Conservation (phyloP, 768 basidiomycete species). For the Tephrocybe sp. region DNA sequence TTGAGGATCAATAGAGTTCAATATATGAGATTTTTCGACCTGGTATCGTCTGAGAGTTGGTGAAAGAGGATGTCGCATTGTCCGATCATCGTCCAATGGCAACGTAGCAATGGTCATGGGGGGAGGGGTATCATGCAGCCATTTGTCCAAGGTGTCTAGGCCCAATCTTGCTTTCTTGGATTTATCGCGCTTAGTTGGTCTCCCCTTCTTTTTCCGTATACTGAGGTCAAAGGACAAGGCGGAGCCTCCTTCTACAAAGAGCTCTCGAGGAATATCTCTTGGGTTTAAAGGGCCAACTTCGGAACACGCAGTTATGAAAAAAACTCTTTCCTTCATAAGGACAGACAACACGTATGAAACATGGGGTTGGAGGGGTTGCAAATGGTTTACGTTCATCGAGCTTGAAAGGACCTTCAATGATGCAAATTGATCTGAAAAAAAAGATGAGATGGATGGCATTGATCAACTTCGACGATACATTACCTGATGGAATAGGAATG, state of each 20-base stretch:
- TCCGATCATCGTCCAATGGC: neutral
- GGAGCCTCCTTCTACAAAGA: slow-evolving; percentile 46
- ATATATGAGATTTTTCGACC: slow-evolving; percentile 38
- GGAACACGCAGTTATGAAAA: slow-evolving; percentile 61
- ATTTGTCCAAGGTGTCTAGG: slow-evolving; percentile 46
- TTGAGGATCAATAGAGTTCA: slow-evolving; percentile 31
- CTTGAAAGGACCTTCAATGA: slow-evolving; percentile 50
- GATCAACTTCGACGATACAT: slow-evolving; percentile 16
- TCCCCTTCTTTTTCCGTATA: slow-evolving; percentile 54
- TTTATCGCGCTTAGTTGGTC: slow-evolving; percentile 64
- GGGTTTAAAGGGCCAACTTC: slow-evolving; percentile 55
- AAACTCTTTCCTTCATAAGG: slow-evolving; percentile 48
- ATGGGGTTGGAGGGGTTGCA: slow-evolving; percentile 50
- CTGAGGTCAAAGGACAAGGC: slow-evolving; percentile 20
- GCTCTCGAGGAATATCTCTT: slow-evolving; percentile 66
- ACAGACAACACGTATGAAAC: slow-evolving; percentile 47
- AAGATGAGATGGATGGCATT: neutral
- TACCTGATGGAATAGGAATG: slow-evolving; percentile 64
- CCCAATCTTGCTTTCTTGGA: slow-evolving; percentile 52
- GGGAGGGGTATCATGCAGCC: slow-evolving; percentile 39
- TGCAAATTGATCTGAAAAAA: slow-evolving; percentile 55
- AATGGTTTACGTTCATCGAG: slow-evolving; percentile 36
- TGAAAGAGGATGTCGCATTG: neutral
- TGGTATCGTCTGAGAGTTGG: slow-evolving; percentile 36
- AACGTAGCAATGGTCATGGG: slow-evolving; percentile 2